Evolutionary conservation across 2,329 filamentous ascomycete species (phyloP), one percentile per base, ranked within the genome.

Genomic region (Purpureocillium takamizusanense): DNA sequence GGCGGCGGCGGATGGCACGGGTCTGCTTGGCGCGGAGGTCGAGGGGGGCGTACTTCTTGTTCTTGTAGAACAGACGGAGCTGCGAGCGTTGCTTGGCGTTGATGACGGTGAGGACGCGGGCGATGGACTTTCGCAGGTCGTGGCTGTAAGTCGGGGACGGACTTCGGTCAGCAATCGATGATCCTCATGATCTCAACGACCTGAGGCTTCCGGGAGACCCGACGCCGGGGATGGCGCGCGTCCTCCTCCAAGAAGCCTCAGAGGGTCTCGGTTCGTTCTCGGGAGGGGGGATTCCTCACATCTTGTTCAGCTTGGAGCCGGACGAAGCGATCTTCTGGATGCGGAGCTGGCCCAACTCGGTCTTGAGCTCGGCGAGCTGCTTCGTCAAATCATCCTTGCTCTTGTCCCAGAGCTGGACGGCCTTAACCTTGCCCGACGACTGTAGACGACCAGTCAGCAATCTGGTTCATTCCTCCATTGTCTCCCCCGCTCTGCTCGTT

Each of bases 41-140:
- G 67, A 98, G 87, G 52, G 92, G 92, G 51, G 88, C 74, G 81
- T 95, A 95, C 80, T 95, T 97, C 86, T 97, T 97, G 83, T 84
- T 85, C 81, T 95, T 94, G 83, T 98, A 98, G 85, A 97, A 97
- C 55, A 97, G 78, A 60, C 89, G 88, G 61, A 98, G 87, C 76
- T 97, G 89, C 55, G 87, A 78, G 69, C 94, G 85, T 78, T 98
- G 92, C 81, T 94, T 97, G 72, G 88, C 84, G 81, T 97, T 98
- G 83, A 98, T 95, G 76, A 98, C 80, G 70, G 92, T 98, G 61
- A 98, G 83, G 72, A 95, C 86, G 65, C 90, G 89, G 64, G 92
- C 94, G 72, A 98, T 95, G 53, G 89, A 95, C 81, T 98, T 98
- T 78, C 92, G 89, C 68, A 98, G 79, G 70, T 98, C 94, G 78